A percentile compares a stretch with the other conserved stretches of the same genome.
phyloP scores from a whole-genome alignment of 148 eudicot species.

The Vaccinium myrtillus region DNA sequence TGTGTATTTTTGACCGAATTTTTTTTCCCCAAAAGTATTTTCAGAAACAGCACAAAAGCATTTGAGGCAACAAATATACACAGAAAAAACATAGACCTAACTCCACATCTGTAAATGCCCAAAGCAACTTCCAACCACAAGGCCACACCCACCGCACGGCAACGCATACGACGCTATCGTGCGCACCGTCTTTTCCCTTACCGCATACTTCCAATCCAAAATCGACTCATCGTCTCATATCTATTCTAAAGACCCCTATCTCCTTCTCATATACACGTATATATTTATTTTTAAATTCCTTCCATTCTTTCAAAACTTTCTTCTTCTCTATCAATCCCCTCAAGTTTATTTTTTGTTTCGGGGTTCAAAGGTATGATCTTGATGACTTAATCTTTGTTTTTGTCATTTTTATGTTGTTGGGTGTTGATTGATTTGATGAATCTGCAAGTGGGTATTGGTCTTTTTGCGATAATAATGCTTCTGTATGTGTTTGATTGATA shows the following conservation, averaged over 20 bases:
- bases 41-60: background rate
- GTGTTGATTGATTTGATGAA: constrained; percentile 12
- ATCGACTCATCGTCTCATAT: background rate
- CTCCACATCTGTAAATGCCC: background rate
- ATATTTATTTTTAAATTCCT: background rate
- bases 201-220: background rate
- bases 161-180: background rate
- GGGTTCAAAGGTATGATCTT: background rate
- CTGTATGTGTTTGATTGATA: background rate
- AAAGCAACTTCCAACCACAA: background rate
- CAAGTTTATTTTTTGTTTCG: background rate
- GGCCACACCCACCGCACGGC: constrained; percentile 1
- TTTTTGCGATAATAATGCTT: background rate
- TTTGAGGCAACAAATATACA: background rate
- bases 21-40: background rate
- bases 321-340: background rate
- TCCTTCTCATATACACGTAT: background rate
- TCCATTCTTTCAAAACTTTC: background rate
- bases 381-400: background rate
- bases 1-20: no score
- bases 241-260: background rate
- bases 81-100: background rate
- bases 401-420: background rate
- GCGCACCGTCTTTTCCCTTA: background rate
- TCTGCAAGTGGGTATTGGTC: constrained; percentile 18